Evolutionary conservation across 1,139 yeast species (phyloP), one percentile per base, ranked within the genome.

Genomic region (Yamadazyma dushanensis): DNA sequence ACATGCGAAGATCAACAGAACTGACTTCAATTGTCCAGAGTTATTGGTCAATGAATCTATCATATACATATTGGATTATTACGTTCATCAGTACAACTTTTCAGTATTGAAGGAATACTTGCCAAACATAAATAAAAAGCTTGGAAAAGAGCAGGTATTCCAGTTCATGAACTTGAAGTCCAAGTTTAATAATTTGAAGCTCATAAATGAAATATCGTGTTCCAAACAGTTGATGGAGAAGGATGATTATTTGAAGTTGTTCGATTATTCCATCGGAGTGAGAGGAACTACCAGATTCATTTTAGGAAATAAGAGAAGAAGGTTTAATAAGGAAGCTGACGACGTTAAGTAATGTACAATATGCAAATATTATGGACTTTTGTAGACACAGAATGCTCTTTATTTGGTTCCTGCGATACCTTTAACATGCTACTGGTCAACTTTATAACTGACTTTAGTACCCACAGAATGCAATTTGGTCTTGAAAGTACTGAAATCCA

Each of bases 381-480:
- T 29, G 24, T 18, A 15, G 17, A 7, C 7, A 5, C 4, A 19
- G 14, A 14, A 10, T 8, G 21, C 20, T n/a, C n/a, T n/a, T n/a
- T n/a, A n/a, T n/a, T n/a, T n/a, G n/a, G n/a, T n/a, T n/a, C n/a
- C n/a, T n/a, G n/a, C n/a, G n/a, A n/a, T n/a, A n/a, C n/a, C n/a
- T n/a, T n/a, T n/a, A n/a, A n/a, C n/a, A n/a, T n/a, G n/a, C n/a
- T 6, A n/a, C 17, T 31, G 42, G 29, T 58, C 57, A 24, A 63
- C 43, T 37, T 61, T 80, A 55, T 88, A 89, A 40, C 87, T 84
- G 8, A 89, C 96, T 35, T 76, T 66, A 0, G 96, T 83, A 10
- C 86, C 87, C 15, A 89, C 81, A 38, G 76, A 73, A 56, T 87
- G 95, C 19, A 76, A 69, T 38, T 71, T 72, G 0, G 97, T 88